These are phyloP conservation scores for Geotrichum bryndzae DNA, from an alignment of 1,139 yeast species.

Conservation along the genomic window DNA sequence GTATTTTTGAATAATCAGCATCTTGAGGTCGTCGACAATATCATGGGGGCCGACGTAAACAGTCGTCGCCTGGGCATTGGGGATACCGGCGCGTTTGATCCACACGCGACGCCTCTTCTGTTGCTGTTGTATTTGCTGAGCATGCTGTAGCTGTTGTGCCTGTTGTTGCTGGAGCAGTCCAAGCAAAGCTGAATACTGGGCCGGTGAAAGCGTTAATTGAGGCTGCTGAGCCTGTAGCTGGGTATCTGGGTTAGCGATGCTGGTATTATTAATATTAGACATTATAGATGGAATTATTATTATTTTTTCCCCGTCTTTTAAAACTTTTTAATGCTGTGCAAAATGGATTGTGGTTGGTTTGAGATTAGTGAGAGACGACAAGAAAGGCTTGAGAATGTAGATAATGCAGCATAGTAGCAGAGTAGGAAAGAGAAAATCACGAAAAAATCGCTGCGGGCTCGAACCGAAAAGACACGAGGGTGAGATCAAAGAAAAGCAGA, in stretches of 20 bases:
- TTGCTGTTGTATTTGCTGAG: background rate
- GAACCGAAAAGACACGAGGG: background rate
- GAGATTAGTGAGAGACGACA: background rate
- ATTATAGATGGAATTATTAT: background rate
- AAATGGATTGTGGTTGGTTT: background rate
- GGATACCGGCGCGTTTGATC: conserved; percentile 52
- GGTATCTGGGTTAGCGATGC: background rate
- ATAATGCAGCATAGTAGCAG: background rate
- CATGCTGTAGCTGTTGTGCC: background rate
- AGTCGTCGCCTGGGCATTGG: conserved; percentile 50
- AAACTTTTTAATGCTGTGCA: background rate
- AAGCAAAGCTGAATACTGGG: conserved; percentile 4
- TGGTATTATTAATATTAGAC: background rate
- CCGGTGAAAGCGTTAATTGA: conserved; percentile 8
- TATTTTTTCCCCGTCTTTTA: background rate
- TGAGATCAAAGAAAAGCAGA: background rate
- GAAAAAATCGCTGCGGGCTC: background rate
- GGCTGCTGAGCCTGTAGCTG: conserved; percentile 6
- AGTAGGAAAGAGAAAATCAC: background rate
- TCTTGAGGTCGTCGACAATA: conserved; percentile 63
- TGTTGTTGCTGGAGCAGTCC: conserved; percentile 7
- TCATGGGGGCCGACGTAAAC: conserved; percentile 49
- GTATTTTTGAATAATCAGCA: conserved; percentile 52
- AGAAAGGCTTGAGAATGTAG: background rate
- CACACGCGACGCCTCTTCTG: conserved; percentile 46